A percentile compares a stretch with the other conserved stretches of the same genome.
Evolutionary conservation across 495 filamentous ascomycete species (phyloP).

Genomic region (Lasiosphaeria miniovina): DNA sequence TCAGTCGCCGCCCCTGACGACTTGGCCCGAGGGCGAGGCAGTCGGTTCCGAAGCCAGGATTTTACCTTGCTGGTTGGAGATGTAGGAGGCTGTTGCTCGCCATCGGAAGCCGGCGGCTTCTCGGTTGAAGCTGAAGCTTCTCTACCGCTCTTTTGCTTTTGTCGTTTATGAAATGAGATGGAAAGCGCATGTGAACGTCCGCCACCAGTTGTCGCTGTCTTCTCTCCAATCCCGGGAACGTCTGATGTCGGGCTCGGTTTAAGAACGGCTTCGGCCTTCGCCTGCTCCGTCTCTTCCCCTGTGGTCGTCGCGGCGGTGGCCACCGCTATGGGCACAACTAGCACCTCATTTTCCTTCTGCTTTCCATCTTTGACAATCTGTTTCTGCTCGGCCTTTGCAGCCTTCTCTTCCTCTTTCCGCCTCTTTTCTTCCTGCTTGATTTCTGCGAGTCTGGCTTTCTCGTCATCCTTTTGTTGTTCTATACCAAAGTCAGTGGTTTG

Average conservation of each 20-base stretch:
- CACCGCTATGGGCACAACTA: not conserved
- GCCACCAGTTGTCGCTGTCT: not conserved
- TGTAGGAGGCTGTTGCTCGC: slow-evolving; percentile 5
- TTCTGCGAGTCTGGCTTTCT: slow-evolving; percentile 44
- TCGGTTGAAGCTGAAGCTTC: slow-evolving; percentile 6
- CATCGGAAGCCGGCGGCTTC: slow-evolving; percentile 3
- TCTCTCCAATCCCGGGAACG: not conserved
- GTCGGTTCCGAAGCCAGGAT: slow-evolving; percentile 58
- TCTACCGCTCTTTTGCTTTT: slow-evolving; percentile 15
- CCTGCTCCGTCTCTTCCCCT: slow-evolving; percentile 6
- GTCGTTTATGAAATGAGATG: slow-evolving; percentile 21
- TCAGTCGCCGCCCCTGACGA: slow-evolving; percentile 16
- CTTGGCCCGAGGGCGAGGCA: slow-evolving; percentile 41
- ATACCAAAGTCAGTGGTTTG: slow-evolving; percentile 12
- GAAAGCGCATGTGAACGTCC: slow-evolving; percentile 17
- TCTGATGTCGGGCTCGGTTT: not conserved
- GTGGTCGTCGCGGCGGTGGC: not conserved
- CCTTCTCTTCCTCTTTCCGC: slow-evolving; percentile 51
- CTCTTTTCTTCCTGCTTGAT: slow-evolving; percentile 51
- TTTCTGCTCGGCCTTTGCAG: slow-evolving; percentile 49
- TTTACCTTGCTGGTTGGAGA: slow-evolving; percentile 47
- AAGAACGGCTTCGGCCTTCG: not conserved
- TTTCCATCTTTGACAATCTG: slow-evolving; percentile 43
- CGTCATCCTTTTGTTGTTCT: slow-evolving; percentile 52
- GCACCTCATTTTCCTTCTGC: slow-evolving; percentile 25